These are phyloP conservation scores for Alternaria sp. DNA, from an alignment of 2,329 filamentous ascomycete species.

Conservation along the genomic window DNA sequence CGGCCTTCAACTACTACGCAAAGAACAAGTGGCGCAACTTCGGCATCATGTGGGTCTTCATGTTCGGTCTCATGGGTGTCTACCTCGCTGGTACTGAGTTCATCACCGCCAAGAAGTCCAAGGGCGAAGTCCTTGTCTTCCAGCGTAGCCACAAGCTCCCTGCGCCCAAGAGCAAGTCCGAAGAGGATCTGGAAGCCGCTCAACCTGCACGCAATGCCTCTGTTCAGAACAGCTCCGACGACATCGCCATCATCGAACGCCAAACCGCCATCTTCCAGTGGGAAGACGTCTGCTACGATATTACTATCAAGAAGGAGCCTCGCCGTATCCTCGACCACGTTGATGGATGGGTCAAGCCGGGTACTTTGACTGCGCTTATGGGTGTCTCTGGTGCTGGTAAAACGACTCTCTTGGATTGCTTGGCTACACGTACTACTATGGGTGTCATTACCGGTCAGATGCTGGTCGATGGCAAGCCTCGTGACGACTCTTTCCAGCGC, in stretches of 20 bases:
- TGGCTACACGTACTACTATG: conserved; percentile 86
- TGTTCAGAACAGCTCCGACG: conserved; percentile 46
- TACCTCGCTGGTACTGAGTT: conserved; percentile 56
- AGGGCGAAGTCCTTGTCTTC: conserved; percentile 60
- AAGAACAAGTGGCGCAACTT: conserved; percentile 57
- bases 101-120: conserved; percentile 58
- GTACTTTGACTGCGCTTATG: conserved; percentile 85
- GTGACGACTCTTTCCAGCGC: conserved; percentile 84
- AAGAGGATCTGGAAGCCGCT: conserved; percentile 51
- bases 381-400: conserved; percentile 93
- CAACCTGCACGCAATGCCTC: conserved; percentile 37
- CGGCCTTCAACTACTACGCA: conserved; percentile 42
- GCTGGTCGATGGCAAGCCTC: conserved; percentile 76
- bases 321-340: conserved; percentile 83
- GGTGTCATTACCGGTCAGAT: conserved; percentile 88
- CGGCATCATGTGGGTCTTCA: conserved; percentile 55
- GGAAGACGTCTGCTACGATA: conserved; percentile 79
- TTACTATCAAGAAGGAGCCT: conserved; percentile 78
- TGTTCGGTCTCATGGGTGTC: conserved; percentile 50
- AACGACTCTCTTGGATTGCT: conserved; percentile 84
- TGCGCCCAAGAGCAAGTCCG: conserved; percentile 54
- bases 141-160: conserved; percentile 54
- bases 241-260: conserved; percentile 59
- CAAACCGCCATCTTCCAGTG: conserved; percentile 85
- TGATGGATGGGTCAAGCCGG: conserved; percentile 92